These are phyloP conservation scores for Colletotrichum sp. DNA, from an alignment of 2,329 filamentous ascomycete genomes.

Conservation along the genomic window DNA sequence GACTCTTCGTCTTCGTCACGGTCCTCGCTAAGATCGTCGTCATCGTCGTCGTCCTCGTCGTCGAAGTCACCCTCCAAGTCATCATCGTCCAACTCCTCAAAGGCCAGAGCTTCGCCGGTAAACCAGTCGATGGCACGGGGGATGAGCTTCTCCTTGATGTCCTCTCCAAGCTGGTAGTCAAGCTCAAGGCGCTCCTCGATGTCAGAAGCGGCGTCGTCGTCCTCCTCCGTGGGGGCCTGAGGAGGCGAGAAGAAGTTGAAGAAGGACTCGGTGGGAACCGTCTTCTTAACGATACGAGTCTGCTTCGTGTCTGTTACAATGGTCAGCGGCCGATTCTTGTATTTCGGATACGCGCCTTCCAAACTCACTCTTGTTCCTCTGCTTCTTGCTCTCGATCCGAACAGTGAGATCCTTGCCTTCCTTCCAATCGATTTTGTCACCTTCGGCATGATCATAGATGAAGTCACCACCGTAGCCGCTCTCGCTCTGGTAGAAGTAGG, in stretches of 20 bases:
- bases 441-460: conserved; percentile 99
- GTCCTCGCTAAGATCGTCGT: conserved; percentile 84
- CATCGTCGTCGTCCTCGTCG: conserved; percentile 91
- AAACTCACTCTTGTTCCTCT: conserved; percentile 94
- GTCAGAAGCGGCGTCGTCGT: conserved; percentile 79
- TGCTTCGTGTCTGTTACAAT: conserved; percentile 88
- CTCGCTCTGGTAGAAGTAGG: conserved; percentile 99
- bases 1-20: conserved; percentile 83
- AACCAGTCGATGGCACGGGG: conserved; percentile 99
- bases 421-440: conserved; percentile 98
- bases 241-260: conserved; percentile 99
- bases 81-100: conserved; percentile 87
- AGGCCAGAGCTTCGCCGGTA: conserved; percentile 95
- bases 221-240: conserved; percentile 77
- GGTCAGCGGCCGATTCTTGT: not conserved
- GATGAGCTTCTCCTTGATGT: conserved; percentile 99
- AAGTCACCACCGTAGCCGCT: conserved; percentile 98
- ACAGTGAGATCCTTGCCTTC: conserved; percentile 91
- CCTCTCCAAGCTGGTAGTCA: conserved; percentile 97
- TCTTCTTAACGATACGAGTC: conserved; percentile 98
- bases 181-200: conserved; percentile 98
- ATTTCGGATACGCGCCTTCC: not conserved
- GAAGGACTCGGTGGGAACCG: conserved; percentile 97
- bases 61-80: conserved; percentile 83
- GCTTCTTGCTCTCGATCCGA: conserved; percentile 97